Conservation (phyloP, 345 rosid species). For the Populus davidiana region DNA sequence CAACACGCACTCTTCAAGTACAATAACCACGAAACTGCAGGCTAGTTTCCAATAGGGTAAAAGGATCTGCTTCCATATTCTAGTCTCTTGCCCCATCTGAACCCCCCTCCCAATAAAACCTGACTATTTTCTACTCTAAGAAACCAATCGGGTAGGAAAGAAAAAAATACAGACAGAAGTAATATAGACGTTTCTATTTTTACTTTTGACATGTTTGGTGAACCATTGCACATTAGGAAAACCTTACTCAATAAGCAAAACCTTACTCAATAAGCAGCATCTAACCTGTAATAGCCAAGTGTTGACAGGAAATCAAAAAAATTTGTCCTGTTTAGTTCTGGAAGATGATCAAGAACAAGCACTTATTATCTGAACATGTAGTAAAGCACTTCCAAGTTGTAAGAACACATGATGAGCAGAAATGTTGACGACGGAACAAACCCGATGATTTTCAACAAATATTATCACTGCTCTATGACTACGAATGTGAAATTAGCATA, state of each 20-base stretch:
- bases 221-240: background rate
- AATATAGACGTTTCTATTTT: too few relatives aligned
- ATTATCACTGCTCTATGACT: background rate
- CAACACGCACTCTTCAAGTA: too few relatives aligned
- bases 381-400: background rate
- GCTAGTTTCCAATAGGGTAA: background rate
- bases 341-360: background rate
- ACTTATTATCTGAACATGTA: background rate
- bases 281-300: background rate
- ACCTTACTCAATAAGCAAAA: background rate
- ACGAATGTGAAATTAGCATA: background rate
- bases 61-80: background rate
- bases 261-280: background rate
- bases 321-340: background rate
- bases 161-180: too few relatives aligned
- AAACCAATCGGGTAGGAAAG: too few relatives aligned
- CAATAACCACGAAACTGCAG: background rate
- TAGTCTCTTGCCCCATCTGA: background rate
- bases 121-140: background rate
- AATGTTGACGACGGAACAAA: background rate
- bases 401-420: background rate
- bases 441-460: background rate
- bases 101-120: background rate
- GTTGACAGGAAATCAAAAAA: background rate
- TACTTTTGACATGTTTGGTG: too few relatives aligned